Conservation (phyloP, 2,329 filamentous ascomycete species). For the Colletotrichum endophyticum region DNA sequence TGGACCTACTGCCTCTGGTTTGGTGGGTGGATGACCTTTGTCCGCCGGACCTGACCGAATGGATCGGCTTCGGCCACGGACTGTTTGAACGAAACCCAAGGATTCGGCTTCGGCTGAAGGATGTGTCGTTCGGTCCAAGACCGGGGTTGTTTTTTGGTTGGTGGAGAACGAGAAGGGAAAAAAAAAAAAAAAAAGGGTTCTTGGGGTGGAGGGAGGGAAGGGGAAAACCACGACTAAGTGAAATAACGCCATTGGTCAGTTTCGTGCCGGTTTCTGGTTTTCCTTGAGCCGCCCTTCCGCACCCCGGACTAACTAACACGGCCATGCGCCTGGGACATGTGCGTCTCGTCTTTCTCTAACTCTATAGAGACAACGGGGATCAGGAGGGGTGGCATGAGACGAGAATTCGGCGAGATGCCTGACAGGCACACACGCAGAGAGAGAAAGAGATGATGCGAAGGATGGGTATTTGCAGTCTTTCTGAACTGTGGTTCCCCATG, state of each 20-base stretch:
- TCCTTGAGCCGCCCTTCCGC: neutral
- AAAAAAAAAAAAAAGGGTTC: neutral
- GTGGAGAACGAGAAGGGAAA: neutral
- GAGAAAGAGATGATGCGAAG: neutral
- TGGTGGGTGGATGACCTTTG: neutral
- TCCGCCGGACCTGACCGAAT: neutral
- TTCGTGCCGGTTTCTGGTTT: neutral
- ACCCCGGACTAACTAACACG: neutral
- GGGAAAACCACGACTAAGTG: constrained; percentile 6
- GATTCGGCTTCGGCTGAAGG: neutral
- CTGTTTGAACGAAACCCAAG: neutral
- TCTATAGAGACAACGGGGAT: neutral
- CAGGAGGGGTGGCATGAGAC: neutral
- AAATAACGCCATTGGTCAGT: constrained; percentile 11
- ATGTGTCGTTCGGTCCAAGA: neutral
- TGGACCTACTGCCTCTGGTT: neutral
- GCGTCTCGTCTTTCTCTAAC: neutral
- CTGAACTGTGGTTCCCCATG: neutral
- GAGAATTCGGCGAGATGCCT: neutral
- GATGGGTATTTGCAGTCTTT: neutral
- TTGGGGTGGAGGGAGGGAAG: neutral
- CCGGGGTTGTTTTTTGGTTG: neutral
- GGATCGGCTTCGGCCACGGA: neutral
- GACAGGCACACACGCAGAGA: neutral
- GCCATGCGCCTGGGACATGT: neutral